Base-by-base conservation (phyloP, 2,329 filamentous ascomycete species). In the Pestalotiopsis sp. region DNA sequence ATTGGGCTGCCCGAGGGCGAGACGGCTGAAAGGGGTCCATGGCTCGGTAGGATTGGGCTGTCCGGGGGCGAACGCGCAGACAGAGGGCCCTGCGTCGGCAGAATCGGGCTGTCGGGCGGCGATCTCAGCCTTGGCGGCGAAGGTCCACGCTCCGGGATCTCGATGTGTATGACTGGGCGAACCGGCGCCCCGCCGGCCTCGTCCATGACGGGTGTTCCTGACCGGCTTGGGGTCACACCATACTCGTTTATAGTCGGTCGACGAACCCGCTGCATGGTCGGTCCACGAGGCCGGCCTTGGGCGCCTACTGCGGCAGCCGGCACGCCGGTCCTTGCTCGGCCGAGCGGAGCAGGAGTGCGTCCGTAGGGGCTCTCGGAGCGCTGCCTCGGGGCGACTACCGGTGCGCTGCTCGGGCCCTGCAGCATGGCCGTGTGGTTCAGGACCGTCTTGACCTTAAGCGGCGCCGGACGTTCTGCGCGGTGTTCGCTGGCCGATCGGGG, bases 401-500 rank as follows among this genome's bases (percentile, higher is more conserved):
- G 68, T 20, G 68, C 65, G 1, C 55, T 66, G 48, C 30, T 52
- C 11, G 64, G 64, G 30, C 55, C 64, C 13, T 48, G 22, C 20
- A 26, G 9, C 4, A 14, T 44, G 10, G 48, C 22, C 14, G 26
- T 56, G n/a, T 52, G n/a, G 64, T 55, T 58, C 30, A 24, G 26
- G 56, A 30, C n/a, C 22, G 20, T 64, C 11, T 22, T 24, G 11
- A 22, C 13, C 39, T 57, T 58, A 17, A 39, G n/a, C 35, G 48
- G 63, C 7, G 17, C 44, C 9, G 44, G 44, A 11, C 48, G 48
- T 1, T 57, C 63, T 57, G 48, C 44, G 24, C 55, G 52, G 4
- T 22, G 26, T 17, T 48, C 72, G 22, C 66, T 71, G 11, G 73
- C 72, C 14, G 71, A 74, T 67, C 70, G 73, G 17, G 76, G 71